These are phyloP conservation scores for Fusarium tricinctum DNA, from an alignment of 2,329 filamentous ascomycete species.

Conservation along the genomic window DNA sequence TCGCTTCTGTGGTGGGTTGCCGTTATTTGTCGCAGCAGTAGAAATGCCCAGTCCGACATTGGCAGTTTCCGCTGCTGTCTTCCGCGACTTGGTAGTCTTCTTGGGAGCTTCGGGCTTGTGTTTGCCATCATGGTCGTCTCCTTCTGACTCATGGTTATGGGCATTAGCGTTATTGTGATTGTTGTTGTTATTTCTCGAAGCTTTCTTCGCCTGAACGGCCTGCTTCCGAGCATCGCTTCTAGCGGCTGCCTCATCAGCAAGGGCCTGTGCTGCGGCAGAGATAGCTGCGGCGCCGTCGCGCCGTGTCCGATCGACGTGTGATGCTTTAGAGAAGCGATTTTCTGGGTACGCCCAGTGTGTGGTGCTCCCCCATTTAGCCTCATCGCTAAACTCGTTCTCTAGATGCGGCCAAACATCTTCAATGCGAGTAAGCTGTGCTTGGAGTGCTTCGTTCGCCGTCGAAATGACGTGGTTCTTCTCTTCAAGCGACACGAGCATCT, in stretches of 20 bases:
- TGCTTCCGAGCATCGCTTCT: conserved; percentile 89
- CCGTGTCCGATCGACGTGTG: conserved; percentile 78
- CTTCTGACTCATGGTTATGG: conserved; percentile 76
- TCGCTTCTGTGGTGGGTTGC: conserved; percentile 76
- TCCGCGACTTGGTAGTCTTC: conserved; percentile 77
- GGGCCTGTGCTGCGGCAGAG: conserved; percentile 80
- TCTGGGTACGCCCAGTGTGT: conserved; percentile 97
- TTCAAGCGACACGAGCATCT: conserved; percentile 90
- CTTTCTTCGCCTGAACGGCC: conserved; percentile 82
- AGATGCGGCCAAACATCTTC: conserved; percentile 90
- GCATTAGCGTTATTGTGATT: conserved; percentile 33
- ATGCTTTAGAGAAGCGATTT: conserved; percentile 76
- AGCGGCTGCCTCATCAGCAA: conserved; percentile 86
- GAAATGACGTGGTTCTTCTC: conserved; percentile 98
- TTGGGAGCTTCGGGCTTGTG: conserved; percentile 67
- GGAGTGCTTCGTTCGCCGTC: conserved; percentile 89
- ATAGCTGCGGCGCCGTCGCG: conserved; percentile 84
- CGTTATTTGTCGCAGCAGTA: conserved; percentile 66
- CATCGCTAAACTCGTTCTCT: conserved; percentile 90
- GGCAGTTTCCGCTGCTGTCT: conserved; percentile 65
- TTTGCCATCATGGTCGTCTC: conserved; percentile 75
- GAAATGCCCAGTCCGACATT: conserved; percentile 76
- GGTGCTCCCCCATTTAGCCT: conserved; percentile 91
- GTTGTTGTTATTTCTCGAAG: conserved; percentile 69
- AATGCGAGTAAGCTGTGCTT: conserved; percentile 85